Conservation (phyloP, 192 early-diverging fungal species). For the Geranomyces michiganensis region DNA sequence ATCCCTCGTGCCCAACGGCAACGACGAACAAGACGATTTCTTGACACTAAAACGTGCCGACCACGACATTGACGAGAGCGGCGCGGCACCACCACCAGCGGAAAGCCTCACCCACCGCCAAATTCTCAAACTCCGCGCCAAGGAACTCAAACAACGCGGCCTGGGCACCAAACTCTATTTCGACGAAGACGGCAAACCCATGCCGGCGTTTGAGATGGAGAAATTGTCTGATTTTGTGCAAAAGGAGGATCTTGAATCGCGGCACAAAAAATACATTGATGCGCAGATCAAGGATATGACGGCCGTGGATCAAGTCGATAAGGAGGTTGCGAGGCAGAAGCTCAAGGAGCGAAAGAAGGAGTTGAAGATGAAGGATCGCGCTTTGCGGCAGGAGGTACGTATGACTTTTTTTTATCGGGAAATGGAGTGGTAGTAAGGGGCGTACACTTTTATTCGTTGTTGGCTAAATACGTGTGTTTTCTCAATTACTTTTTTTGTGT, state of each 20-base stretch:
- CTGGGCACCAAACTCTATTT: constrained; percentile 76
- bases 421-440: neutral
- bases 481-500: neutral
- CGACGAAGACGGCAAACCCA: constrained; percentile 90
- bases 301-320: constrained; percentile 78
- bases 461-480: neutral
- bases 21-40: constrained; percentile 77
- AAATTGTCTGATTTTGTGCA: constrained; percentile 79
- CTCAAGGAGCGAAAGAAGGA: constrained; percentile 63
- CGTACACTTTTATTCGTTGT: neutral
- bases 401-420: neutral
- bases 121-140: constrained; percentile 62
- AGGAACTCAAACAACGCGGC: constrained; percentile 72
- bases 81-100: constrained; percentile 25
- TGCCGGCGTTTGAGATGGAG: constrained; percentile 74
- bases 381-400: constrained; percentile 35
- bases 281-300: constrained; percentile 70
- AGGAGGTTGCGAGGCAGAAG: constrained; percentile 70
- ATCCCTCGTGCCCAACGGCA: constrained; percentile 42
- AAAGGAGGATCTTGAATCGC: constrained; percentile 66
- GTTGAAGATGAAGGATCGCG: constrained; percentile 38
- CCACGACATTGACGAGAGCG: constrained; percentile 69
- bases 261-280: constrained; percentile 73
- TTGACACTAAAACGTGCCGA: constrained; percentile 81
- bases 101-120: constrained; percentile 35